Evolutionary conservation across 129 eudicot genomes (phyloP), one percentile per base, ranked within the genome.

Genomic region (Chrysanthemum lavandulifolium): DNA sequence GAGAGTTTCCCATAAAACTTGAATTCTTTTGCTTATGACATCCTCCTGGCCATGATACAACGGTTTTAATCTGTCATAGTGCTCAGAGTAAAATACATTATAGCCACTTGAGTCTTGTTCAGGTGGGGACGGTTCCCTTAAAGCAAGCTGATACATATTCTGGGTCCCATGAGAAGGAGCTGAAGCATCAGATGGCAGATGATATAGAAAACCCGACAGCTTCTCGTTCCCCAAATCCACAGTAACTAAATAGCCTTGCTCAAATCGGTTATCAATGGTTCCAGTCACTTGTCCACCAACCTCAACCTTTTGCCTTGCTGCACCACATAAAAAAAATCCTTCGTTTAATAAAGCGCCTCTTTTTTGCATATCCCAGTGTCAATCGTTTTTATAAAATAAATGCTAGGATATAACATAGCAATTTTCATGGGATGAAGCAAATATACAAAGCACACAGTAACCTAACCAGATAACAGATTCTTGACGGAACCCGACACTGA

Each of bases 161-260:
- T 81, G 77, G 70, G 50, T 81, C 65, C 85, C 75, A 21, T 75
- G 85, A 62, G 78, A 83, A 48, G 84, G 71, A 6, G 72, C 78
- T 60, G 79, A 66, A 40, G 77, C 63, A 80, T 67, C 64, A 14
- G 63, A 62, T 53, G 97, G 93, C 59, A 75, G 58, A 78, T 94
- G 98, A 83, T 94, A 94, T 6, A 94, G 83, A 79, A 94, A 92
- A 4, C 98, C 98, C 51, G 87, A 86, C 55, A 94, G 80, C 63
- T 76, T 80, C 78, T 90, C 96, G 49, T 87, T 66, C 16, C 97
- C 98, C 78, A 86, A 11, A 63, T 84, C 86, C 49, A 94, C 97
- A 0, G 89, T 80, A 40, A 94, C 81, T 31, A 94, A 29, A 83
- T 94, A 94, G n/a, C 98, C 98, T 60, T 72, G 61, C 52, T 90